These are phyloP conservation scores for Zhuliangozyma parablackwelliae DNA, from an alignment of 1,139 yeast genomes.

Conservation along the genomic window DNA sequence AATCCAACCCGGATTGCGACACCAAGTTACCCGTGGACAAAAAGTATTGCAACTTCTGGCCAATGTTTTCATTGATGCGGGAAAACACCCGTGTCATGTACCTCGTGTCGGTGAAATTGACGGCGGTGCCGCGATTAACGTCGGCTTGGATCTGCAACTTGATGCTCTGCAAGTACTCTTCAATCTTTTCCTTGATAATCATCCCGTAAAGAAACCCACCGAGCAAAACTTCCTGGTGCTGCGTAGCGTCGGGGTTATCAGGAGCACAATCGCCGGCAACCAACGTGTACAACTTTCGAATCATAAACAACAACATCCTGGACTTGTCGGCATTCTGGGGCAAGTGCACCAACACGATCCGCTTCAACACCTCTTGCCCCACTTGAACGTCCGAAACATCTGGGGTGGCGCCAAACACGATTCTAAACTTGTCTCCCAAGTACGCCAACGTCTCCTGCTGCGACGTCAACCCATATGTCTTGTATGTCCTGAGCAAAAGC, in stretches of 20 bases:
- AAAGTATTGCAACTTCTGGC: conserved; percentile 90
- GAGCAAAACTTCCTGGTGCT: conserved; percentile 92
- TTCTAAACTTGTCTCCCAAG: conserved; percentile 92
- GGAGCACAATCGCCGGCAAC: conserved; percentile 97
- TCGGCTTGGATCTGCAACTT: conserved; percentile 75
- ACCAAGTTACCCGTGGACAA: conserved; percentile 95
- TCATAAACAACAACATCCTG: conserved; percentile 84
- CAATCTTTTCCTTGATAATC: conserved; percentile 94
- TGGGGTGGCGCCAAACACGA: conserved; percentile 85
- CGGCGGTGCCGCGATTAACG: conserved; percentile 74
- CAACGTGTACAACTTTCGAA: conserved; percentile 86
- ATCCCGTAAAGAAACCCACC: conserved; percentile 97
- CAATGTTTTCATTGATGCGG: conserved; percentile 88
- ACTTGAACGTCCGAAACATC: conserved; percentile 87
- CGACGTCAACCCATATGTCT: conserved; percentile 70
- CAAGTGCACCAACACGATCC: conserved; percentile 88
- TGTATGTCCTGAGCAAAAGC: conserved; percentile 81
- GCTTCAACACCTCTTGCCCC: conserved; percentile 75
- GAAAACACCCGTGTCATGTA: conserved; percentile 77
- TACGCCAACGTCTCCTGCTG: conserved; percentile 87
- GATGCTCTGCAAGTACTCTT: conserved; percentile 78
- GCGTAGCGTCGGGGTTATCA: conserved; percentile 98
- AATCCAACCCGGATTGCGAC: conserved; percentile 93
- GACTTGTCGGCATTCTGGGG: conserved; percentile 72
- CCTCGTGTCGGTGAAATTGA: conserved; percentile 77